These are phyloP conservation scores for Russula sp. DNA, from an alignment of 768 basidiomycete genomes.

Conservation along the genomic window DNA sequence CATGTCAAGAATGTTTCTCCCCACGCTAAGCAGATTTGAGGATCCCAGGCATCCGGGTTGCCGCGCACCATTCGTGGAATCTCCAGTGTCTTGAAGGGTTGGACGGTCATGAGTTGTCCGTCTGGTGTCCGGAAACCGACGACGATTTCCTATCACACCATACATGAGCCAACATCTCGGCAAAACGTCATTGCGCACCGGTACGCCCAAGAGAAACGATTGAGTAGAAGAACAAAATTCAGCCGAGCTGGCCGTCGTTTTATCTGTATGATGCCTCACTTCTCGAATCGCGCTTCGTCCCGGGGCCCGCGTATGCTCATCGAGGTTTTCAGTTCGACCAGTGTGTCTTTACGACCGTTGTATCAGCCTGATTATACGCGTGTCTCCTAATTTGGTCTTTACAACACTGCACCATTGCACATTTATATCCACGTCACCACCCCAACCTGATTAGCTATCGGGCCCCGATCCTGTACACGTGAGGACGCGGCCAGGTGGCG, in stretches of 20 bases:
- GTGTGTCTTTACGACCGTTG: conserved; percentile 54
- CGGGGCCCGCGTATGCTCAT: conserved; percentile 54
- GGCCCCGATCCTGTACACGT: conserved; percentile 48
- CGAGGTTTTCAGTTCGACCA: conserved; percentile 88
- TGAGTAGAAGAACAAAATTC: conserved; percentile 34
- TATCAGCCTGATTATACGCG: conserved; percentile 63
- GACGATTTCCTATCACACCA: conserved; percentile 60
- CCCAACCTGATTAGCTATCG: conserved; percentile 46
- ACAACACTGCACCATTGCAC: conserved; percentile 89
- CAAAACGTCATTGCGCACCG: conserved; percentile 36
- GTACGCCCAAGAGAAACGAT: conserved; percentile 88
- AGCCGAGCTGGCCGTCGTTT: background rate
- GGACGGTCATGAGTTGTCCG: conserved; percentile 58
- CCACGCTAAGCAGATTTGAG: conserved; percentile 67
- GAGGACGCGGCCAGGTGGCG: too few species aligned
- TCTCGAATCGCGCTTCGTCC: conserved; percentile 74
- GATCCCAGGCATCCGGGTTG: conserved; percentile 73
- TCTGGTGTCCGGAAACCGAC: conserved; percentile 81
- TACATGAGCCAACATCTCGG: conserved; percentile 3
- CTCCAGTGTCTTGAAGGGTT: conserved; percentile 71
- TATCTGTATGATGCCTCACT: conserved; percentile 37
- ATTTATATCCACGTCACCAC: conserved; percentile 81
- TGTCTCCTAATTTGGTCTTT: conserved; percentile 73
- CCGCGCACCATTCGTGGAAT: conserved; percentile 74
- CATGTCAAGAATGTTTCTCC: conserved; percentile 55